Conservation (phyloP, 1,139 yeast genomes). For the Hyphopichia burtonii region DNA sequence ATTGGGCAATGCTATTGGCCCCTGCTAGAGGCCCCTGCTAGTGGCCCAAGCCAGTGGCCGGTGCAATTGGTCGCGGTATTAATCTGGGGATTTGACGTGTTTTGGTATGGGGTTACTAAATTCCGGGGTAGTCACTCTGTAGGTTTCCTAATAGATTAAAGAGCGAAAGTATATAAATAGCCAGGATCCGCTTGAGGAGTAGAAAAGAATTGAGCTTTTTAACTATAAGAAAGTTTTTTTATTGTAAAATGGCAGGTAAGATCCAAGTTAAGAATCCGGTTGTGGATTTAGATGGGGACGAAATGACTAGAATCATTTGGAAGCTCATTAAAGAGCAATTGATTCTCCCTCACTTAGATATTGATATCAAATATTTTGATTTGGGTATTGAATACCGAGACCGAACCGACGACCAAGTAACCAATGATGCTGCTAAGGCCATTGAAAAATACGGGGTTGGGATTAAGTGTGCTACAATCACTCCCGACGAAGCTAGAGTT, state of each 20-base stretch:
- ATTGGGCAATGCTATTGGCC: too few relatives aligned
- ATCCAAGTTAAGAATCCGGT: constrained; percentile 84
- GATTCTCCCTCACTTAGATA: constrained; percentile 78
- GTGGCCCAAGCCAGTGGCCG: too few relatives aligned
- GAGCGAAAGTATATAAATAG: too few relatives aligned
- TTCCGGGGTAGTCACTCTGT: too few relatives aligned
- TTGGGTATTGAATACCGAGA: constrained; percentile 85
- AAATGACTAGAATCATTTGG: constrained; percentile 94
- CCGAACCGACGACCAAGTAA: constrained; percentile 82
- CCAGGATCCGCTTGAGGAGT: too few relatives aligned
- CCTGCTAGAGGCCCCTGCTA: too few relatives aligned
- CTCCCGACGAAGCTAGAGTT: constrained; percentile 97
- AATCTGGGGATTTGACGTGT: too few relatives aligned
- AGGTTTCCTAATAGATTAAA: too few relatives aligned
- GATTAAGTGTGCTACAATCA: constrained; percentile 94
- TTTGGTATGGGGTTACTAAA: too few relatives aligned
- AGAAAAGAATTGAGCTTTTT: too few relatives aligned
- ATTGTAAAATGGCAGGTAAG: constrained; percentile 33
- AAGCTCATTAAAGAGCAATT: constrained; percentile 76
- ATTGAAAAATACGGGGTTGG: constrained; percentile 88
- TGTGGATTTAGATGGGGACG: constrained; percentile 97
- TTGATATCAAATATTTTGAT: constrained; percentile 90
- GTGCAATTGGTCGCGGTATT: too few relatives aligned
- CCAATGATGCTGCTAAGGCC: constrained; percentile 88
- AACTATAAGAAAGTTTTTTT: too few relatives aligned